These are phyloP conservation scores for Pythium brachiatum DNA, from an alignment of 352 stramenopile genomes.

Conservation along the genomic window DNA sequence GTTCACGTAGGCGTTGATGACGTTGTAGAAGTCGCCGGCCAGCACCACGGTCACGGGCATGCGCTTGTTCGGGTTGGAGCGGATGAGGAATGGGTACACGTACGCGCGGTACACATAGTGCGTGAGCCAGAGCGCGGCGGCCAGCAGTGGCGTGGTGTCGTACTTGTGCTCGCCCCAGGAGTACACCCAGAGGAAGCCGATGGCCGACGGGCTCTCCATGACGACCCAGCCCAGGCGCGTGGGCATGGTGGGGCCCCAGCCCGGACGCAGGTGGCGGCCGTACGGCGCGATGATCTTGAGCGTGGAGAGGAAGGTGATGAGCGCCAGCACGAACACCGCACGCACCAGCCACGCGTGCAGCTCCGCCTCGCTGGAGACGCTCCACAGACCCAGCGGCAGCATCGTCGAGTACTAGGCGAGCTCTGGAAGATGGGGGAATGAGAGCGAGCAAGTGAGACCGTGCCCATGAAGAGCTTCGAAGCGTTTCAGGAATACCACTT, in stretches of 20 bases:
- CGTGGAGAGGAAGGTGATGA: slow-evolving; percentile 46
- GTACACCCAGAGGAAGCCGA: slow-evolving; percentile 57
- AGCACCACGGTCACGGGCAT: slow-evolving; percentile 66
- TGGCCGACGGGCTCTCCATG: slow-evolving; percentile 68
- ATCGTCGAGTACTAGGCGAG: not conserved
- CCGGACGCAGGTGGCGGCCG: slow-evolving; percentile 45
- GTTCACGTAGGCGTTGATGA: slow-evolving; percentile 75
- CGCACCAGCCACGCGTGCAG: slow-evolving; percentile 46
- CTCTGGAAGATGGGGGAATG: not conserved
- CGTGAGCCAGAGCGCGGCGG: slow-evolving; percentile 48
- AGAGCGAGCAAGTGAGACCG: not conserved
- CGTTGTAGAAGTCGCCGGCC: slow-evolving; percentile 55
- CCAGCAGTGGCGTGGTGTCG: slow-evolving; percentile 41
- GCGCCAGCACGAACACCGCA: slow-evolving; percentile 49
- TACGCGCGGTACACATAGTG: slow-evolving; percentile 74
- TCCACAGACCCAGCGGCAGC: slow-evolving; percentile 24
- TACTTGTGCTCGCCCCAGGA: slow-evolving; percentile 38
- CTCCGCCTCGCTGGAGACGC: slow-evolving; percentile 36
- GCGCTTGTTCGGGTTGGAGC: slow-evolving; percentile 39
- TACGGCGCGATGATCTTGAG: slow-evolving; percentile 64
- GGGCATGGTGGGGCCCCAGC: slow-evolving; percentile 57
- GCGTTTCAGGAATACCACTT: not conserved
- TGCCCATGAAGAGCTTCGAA: not conserved
- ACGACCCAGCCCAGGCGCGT: slow-evolving; percentile 64
- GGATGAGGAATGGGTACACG: slow-evolving; percentile 73